Evolutionary conservation across 192 early-diverging fungal genomes (phyloP), one percentile per base, ranked within the genome.

Genomic region (Pilaira anomala): DNA sequence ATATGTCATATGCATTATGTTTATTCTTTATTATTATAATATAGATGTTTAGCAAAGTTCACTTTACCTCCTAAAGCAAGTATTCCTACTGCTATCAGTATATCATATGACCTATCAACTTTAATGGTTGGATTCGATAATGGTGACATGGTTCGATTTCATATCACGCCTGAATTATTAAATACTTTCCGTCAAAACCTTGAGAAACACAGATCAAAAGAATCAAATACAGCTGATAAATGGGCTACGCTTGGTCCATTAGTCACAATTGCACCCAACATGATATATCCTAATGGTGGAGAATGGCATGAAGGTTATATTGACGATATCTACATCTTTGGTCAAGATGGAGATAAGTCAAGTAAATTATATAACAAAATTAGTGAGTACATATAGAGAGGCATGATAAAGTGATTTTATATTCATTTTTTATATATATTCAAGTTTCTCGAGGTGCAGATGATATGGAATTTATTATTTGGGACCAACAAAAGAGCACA

Each of bases 261-360:
- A 1, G 2, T 25, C 7, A 24, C 33, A 7, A 39, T 58, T 11
- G 1, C 19, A 22, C 52, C 21, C 22, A 2, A 71, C 24, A 60
- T 21, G 22, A 59, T 68, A 41, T 81, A 70, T 48, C 77, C 77
- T 60, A 40, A 49, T 13, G 71, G 76, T 1, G 60, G 68, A 25
- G 80, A 79, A 50, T 82, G 77, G 77, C 80, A 82, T 54, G 76
- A 77, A 24, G 76, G 75, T 1, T 66, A 78, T 33, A 65, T 82
- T 12, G 80, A 82, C 40, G 80, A 79, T 53, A 74, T 82, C 14
- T 51, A 49, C 18, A 67, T 69, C 16, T 14, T 68, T 19, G 68
- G 67, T 11, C 48, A 69, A 22, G 48, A 55, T 29, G 58, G 44
- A 3, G 41, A 57, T 33, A 22, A 3, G 8, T 30, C 28, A 16